Conservation (phyloP, 2,329 filamentous ascomycete genomes). For the Cryphonectria parasitica region DNA sequence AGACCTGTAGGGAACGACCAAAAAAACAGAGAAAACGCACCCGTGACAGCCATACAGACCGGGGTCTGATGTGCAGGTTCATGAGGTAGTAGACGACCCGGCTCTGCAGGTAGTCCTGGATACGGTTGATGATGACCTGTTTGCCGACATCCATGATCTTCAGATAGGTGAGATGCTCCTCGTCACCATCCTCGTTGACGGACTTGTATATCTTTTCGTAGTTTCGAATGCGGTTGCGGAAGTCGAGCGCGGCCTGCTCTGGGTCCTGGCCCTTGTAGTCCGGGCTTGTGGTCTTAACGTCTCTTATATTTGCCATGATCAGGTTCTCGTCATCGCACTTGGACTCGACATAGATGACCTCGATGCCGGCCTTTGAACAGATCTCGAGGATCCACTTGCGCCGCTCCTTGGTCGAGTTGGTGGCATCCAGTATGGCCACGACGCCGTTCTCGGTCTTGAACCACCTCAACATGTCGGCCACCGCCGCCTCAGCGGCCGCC, state of each 20-base stretch:
- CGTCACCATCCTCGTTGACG: slow-evolving; percentile 78
- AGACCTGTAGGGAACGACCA: background rate
- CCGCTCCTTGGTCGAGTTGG: slow-evolving; percentile 89
- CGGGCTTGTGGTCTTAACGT: slow-evolving; percentile 95
- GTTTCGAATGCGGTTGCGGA: slow-evolving; percentile 90
- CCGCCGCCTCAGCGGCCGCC: slow-evolving; percentile 87
- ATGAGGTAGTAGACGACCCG: slow-evolving; percentile 97
- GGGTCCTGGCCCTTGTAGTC: slow-evolving; percentile 96
- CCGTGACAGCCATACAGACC: slow-evolving; percentile 94
- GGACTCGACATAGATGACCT: slow-evolving; percentile 94
- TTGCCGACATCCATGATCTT: slow-evolving; percentile 97
- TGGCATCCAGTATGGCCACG: slow-evolving; percentile 94
- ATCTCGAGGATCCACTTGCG: slow-evolving; percentile 88
- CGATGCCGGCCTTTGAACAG: slow-evolving; percentile 75
- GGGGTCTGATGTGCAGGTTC: slow-evolving; percentile 95
- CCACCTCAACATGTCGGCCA: slow-evolving; percentile 94
- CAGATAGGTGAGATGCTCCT: slow-evolving; percentile 87
- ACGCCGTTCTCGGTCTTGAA: slow-evolving; percentile 75
- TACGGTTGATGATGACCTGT: slow-evolving; percentile 96
- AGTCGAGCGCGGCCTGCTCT: slow-evolving; percentile 86
- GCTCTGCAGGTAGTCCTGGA: slow-evolving; percentile 95
- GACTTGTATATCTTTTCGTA: slow-evolving; percentile 98
- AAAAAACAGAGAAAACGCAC: slow-evolving; percentile 54
- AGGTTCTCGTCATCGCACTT: slow-evolving; percentile 95
- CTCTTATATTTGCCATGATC: slow-evolving; percentile 97